Percentiles rank a stretch among this genome's conserved stretches.
phyloP scores from a whole-genome alignment of 768 basidiomycete species.

The Agrocybe pediades region DNA sequence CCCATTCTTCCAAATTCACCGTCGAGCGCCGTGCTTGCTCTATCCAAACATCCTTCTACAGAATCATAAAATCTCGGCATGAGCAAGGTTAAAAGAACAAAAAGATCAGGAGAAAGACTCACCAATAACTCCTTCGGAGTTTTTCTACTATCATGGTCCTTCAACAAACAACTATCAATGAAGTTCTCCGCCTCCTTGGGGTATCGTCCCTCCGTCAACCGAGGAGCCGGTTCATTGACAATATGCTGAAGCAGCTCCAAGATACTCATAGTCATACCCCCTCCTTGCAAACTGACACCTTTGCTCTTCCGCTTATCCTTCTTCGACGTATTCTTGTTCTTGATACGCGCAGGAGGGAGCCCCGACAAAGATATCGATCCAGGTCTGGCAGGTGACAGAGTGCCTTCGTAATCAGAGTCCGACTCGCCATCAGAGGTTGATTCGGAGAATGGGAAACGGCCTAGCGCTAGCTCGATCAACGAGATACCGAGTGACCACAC shows the following conservation, averaged over 20 bases:
- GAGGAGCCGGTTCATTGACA: conserved; percentile 96
- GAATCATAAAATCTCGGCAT: conserved; percentile 1
- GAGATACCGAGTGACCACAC: conserved; percentile 99
- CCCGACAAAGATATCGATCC: conserved; percentile 50
- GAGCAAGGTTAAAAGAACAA: conserved; percentile 1
- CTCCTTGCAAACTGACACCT: conserved; percentile 92
- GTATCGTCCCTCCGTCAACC: conserved; percentile 71
- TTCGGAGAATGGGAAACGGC: conserved; percentile 95
- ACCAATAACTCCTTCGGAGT: conserved; percentile 90
- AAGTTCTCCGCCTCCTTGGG: conserved; percentile 80
- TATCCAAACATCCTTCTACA: conserved; percentile 77
- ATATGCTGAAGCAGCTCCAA: conserved; percentile 96
- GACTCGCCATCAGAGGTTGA: conserved; percentile 77
- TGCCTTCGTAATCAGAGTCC: conserved; percentile 46
- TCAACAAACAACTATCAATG: conserved; percentile 86
- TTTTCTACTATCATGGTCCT: conserved; percentile 82
- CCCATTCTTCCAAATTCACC: conserved; percentile 81
- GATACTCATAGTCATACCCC: conserved; percentile 98
- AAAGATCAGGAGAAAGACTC: conserved; percentile 6
- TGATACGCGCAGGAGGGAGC: conserved; percentile 36
- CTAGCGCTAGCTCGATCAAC: conserved; percentile 94
- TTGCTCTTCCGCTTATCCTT: conserved; percentile 87
- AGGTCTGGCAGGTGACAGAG: conserved; percentile 73
- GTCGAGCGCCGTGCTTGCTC: conserved; percentile 57
- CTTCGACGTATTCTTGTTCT: conserved; percentile 53